Evolutionary conservation across 2,329 filamentous ascomycete species (phyloP), one percentile per base, ranked within the genome.

Genomic region (Fusarium oxysporum): DNA sequence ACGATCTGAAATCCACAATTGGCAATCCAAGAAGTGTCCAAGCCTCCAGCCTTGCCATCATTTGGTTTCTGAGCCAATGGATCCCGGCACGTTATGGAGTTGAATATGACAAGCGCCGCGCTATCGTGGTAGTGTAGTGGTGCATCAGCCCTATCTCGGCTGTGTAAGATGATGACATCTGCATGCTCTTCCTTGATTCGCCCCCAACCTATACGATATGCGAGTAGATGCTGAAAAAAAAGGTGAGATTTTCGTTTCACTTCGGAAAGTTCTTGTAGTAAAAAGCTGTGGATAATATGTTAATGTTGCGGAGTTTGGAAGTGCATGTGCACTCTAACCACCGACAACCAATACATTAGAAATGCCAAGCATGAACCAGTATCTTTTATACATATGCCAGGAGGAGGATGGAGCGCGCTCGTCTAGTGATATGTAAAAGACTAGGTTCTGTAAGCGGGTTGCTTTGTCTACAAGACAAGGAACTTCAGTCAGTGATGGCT

Each of bases 91-190:
- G 25, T 30, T 56, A 33, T 30, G 38, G 19, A 35, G 35, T 30
- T 57, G 21, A 30, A 40, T n/a, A 37, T 14, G 25, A 21, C 13
- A 62, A 53, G 43, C 37, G 16, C 32, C 17, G 23, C 48, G 21
- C 30, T 57, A 64, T 50, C 11, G 37, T n/a, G 28, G 55, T 21
- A 57, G 25, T 23, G 40, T 51, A 25, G 43, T n/a, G 14, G 28
- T 25, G 19, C 37, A 51, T 66, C 65, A 73, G 70, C 65, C 60
- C 55, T 68, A 50, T 41, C 30, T 30, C 8, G 41, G 23, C 40
- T 13, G 33, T 50, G 28, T 23, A 23, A 40, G 50, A 48, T 33
- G 43, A 30, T 56, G 58, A 51, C 64, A 21, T 32, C 25, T 17
- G 6, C 23, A 14, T 25, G 1, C 14, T 45, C 17, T 16, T 50